Conservation (phyloP, 371 early-diverging fungal genomes). For the Thermomucor indicae-seudaticae region DNA sequence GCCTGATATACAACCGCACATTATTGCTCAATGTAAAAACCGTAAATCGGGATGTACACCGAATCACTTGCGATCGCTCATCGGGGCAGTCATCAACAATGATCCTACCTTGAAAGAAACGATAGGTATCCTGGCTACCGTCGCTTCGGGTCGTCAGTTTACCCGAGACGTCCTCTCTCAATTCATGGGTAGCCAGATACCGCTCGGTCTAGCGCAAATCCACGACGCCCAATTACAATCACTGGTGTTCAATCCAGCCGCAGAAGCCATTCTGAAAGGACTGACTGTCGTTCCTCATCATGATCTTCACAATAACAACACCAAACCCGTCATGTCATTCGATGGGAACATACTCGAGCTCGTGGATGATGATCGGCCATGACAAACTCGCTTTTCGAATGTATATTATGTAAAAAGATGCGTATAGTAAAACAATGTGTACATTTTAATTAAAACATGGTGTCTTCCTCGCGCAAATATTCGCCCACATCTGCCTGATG, state of each 20-base stretch:
- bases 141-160: slow-evolving; percentile 11
- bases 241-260: slow-evolving; percentile 31
- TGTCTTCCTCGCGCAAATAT: slow-evolving; percentile 94
- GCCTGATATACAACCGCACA: neutral
- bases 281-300: slow-evolving; percentile 13
- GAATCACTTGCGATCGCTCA: slow-evolving; percentile 32
- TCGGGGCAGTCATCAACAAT: slow-evolving; percentile 23
- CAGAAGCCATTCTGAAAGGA: slow-evolving; percentile 12
- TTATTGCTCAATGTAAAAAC: slow-evolving; percentile 35
- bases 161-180: slow-evolving; percentile 24
- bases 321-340: neutral
- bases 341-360: neutral
- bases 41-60: slow-evolving; percentile 37
- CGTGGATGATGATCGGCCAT: no score
- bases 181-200: slow-evolving; percentile 22
- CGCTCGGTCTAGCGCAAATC: slow-evolving; percentile 31
- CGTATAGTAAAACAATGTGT: no score
- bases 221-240: slow-evolving; percentile 20
- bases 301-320: no score
- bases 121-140: slow-evolving; percentile 30
- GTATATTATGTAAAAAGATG: no score
- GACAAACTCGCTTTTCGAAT: no score
- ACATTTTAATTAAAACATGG: slow-evolving; percentile 72
- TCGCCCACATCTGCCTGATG: slow-evolving; percentile 99
- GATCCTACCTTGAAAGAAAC: neutral